Conservation (phyloP, 1,284 basidiomycete genomes). For the Leucoagaricus sp. region DNA sequence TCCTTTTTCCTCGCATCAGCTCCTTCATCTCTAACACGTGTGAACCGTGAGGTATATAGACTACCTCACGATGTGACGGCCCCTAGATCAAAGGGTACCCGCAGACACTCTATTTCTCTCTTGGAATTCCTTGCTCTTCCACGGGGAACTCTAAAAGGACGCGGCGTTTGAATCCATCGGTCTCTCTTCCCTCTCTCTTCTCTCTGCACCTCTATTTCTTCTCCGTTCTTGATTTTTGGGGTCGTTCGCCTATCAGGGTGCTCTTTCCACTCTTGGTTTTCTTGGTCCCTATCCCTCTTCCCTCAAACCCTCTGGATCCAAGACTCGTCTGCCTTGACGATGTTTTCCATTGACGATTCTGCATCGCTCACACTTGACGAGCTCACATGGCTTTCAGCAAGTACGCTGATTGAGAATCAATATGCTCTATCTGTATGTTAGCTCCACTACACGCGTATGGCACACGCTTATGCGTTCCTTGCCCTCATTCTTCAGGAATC, state of each 20-base stretch:
- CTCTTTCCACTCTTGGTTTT: conserved; percentile 22
- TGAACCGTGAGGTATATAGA: conserved; percentile 40
- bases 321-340: conserved; percentile 1
- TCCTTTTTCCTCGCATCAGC: conserved; percentile 22
- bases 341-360: conserved; percentile 28
- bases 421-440: conserved; percentile 18
- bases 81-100: conserved; percentile 18
- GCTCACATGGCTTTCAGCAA: conserved; percentile 46
- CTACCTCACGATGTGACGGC: conserved; percentile 23
- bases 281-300: conserved; percentile 5
- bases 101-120: too few species aligned
- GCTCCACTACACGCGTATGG: background rate
- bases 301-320: background rate
- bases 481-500: conserved; percentile 4
- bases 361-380: conserved; percentile 42
- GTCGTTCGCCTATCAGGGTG: conserved; percentile 13
- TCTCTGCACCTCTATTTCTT: conserved; percentile 14
- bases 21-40: conserved; percentile 33
- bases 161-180: conserved; percentile 4
- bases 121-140: conserved; percentile 6
- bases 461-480: background rate
- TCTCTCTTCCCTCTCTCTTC: conserved; percentile 20
- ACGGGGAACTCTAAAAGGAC: conserved; percentile 13
- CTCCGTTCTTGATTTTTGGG: background rate
- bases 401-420: conserved; percentile 28